Evolutionary conservation across 306 rosid species (phyloP).

Genomic region (Acacia confusa): DNA sequence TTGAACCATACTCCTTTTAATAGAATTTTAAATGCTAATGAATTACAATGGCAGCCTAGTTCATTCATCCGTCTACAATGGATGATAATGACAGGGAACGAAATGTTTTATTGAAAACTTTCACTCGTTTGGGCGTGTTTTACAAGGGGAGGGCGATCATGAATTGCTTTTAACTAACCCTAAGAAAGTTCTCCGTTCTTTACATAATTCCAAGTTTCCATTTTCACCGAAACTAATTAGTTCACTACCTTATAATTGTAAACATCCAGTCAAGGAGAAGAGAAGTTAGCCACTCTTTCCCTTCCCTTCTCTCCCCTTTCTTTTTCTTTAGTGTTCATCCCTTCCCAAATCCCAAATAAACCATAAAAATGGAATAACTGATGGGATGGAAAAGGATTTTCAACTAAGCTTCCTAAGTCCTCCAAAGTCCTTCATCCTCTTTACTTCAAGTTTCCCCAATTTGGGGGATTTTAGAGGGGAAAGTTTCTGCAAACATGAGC

Average conservation of each 20-base stretch:
- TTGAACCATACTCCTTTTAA: neutral
- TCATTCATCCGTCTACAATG: neutral
- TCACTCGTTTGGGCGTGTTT: neutral
- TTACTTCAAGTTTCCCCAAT: neutral
- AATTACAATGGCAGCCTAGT: neutral
- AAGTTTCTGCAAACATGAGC: neutral
- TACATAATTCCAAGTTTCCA: neutral
- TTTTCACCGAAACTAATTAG: neutral
- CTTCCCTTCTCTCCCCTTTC: neutral
- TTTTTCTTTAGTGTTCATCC: neutral
- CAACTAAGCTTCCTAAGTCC: neutral
- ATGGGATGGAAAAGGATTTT: neutral
- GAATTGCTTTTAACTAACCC: neutral
- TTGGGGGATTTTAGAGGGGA: neutral
- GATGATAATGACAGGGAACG: neutral
- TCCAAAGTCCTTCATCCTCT: neutral
- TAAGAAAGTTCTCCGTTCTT: neutral
- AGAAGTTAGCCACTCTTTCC: neutral
- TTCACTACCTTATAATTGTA: neutral
- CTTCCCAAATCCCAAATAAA: neutral
- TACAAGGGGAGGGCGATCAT: neutral
- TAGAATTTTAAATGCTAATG: neutral
- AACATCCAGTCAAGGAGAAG: neutral
- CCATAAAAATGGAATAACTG: neutral
- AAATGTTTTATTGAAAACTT: neutral